These are phyloP conservation scores for Fusarium piperis DNA, from an alignment of 2,329 filamentous ascomycete species.

Conservation along the genomic window DNA sequence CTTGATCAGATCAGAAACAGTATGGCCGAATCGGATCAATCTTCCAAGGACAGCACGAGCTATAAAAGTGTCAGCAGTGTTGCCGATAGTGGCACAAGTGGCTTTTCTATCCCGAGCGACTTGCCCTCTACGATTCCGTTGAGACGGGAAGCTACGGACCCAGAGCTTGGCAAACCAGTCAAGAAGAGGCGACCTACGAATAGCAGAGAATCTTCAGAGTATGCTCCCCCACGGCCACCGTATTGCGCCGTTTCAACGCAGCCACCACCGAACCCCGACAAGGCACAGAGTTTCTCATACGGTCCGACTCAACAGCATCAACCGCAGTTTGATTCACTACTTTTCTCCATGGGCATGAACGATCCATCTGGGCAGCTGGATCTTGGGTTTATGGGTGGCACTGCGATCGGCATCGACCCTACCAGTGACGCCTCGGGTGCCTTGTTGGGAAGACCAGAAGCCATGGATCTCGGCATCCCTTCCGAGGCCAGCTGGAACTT, in stretches of 20 bases:
- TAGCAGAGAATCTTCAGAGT: constrained; percentile 45
- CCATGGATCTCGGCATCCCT: constrained; percentile 41
- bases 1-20: constrained; percentile 57
- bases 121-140: constrained; percentile 41
- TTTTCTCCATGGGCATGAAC: constrained; percentile 41
- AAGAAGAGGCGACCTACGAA: constrained; percentile 45
- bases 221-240: constrained; percentile 43
- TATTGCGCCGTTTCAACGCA: constrained; percentile 37
- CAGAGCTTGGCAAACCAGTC: constrained; percentile 33
- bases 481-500: constrained; percentile 43
- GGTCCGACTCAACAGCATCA: constrained; percentile 26
- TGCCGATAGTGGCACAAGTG: constrained; percentile 7
- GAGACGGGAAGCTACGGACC: constrained; percentile 44
- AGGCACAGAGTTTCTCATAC: constrained; percentile 23
- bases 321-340: constrained; percentile 36
- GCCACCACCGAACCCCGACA: constrained; percentile 29
- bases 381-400: constrained; percentile 43
- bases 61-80: constrained; percentile 5
- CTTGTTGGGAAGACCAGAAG: constrained; percentile 26
- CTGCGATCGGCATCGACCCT: constrained; percentile 42
- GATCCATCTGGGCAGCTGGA: constrained; percentile 38
- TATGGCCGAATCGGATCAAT: constrained; percentile 34
- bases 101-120: constrained; percentile 27
- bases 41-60: constrained; percentile 33
- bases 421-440: constrained; percentile 19